Base-by-base conservation (phyloP, 768 basidiomycete species). In the Neoboletus magnificus region DNA sequence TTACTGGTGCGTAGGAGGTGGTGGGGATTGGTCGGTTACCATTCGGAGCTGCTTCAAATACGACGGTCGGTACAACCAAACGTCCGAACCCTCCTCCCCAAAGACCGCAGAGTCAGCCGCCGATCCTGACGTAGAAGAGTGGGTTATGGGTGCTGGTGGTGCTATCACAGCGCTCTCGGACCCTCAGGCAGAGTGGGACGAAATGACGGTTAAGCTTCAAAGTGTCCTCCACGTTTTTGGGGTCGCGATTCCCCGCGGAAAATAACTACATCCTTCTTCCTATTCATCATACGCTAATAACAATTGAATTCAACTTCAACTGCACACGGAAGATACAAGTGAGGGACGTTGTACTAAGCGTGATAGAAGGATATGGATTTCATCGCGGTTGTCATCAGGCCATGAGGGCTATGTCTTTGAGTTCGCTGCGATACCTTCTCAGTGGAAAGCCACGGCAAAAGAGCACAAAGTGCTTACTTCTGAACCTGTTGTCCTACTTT, bases 141-240 rank as follows among this genome's bases (percentile, higher is more conserved):
- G 90, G 91, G 73, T 77, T 2, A 77, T 96, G 32, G 95, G 94
- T 20, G 93, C 94, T 20, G 95, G 95, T n/a, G 95, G 95, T 35
- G 95, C 94, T 11, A 97, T 98, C 61, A 98, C 95, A 22, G 93
- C 93, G 15, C 78, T 98, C 37, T 95, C 93, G 6, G 84, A 94
- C 56, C 79, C 87, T 5, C 82, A 85, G 43, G 84, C 79, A 7
- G 95, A 98, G 69, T 97, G 94, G 94, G 93, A 96, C 8, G 95
- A 98, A 69, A 96, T 98, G 81, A 63, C 83, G 20, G 78, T 85
- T n/a, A 98, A 98, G 69, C 79, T 95, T 27, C 80, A 85, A 57
- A 90, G 89, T 62, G 88, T 89, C 44, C 73, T 91, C 48, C 77
- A 80, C 42, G 79, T 83, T 23, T 91, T 91, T 60, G 79, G 79